phyloP scores from a whole-genome alignment of 768 basidiomycete species.

The Dendrothele bispora region DNA sequence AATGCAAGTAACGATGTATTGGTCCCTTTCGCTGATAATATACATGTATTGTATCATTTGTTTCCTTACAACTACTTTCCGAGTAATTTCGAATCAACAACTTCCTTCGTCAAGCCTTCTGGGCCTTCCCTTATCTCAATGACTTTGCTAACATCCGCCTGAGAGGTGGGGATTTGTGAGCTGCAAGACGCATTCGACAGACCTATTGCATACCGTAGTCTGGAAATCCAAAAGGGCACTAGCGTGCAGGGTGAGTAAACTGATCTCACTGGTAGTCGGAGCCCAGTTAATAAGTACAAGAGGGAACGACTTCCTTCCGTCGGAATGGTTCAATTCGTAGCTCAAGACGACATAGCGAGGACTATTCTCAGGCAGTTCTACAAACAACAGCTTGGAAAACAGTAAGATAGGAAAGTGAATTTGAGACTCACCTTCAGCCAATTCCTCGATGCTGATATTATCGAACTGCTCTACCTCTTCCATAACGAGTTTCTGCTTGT shows the following conservation, averaged over 20 bases:
- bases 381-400: neutral
- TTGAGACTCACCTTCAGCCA: conserved; percentile 70
- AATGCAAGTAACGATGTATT: too few species aligned
- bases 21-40: too few species aligned
- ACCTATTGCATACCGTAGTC: conserved; percentile 52
- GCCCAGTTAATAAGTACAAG: conserved; percentile 89
- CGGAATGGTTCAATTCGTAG: conserved; percentile 75
- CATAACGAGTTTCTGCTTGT: conserved; percentile 79
- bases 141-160: conserved; percentile 79
- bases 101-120: conserved; percentile 75
- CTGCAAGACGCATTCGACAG: neutral
- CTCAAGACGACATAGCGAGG: conserved; percentile 87
- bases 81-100: conserved; percentile 62
- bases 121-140: conserved; percentile 82
- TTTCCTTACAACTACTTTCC: conserved; percentile 3
- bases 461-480: conserved; percentile 82
- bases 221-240: conserved; percentile 82
- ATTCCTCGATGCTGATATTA: conserved; percentile 74
- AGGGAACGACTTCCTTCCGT: conserved; percentile 85
- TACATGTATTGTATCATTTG: too few species aligned
- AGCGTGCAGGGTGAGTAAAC: conserved; percentile 78
- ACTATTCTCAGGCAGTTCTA: conserved; percentile 86
- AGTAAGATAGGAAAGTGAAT: neutral
- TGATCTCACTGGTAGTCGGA: conserved; percentile 74
- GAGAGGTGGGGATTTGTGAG: conserved; percentile 7